These are phyloP conservation scores for Colletotrichum orchidophilum DNA, from an alignment of 2,329 filamentous ascomycete genomes.

Conservation along the genomic window DNA sequence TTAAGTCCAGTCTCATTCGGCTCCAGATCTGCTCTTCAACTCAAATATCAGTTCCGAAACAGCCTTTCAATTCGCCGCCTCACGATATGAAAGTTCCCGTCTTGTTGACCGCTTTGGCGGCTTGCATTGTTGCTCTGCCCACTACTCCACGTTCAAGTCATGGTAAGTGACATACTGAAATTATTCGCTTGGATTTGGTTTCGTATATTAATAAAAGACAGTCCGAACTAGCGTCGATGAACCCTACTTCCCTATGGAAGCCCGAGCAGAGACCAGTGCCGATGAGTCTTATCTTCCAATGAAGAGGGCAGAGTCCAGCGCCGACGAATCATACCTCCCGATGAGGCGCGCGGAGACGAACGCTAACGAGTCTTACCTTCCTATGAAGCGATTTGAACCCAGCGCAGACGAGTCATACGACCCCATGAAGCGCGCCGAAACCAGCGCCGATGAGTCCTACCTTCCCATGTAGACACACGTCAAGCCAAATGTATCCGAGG, in stretches of 20 bases:
- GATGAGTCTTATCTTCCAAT: constrained; percentile 25
- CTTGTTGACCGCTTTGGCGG: constrained; percentile 9
- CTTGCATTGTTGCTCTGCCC: constrained; percentile 16
- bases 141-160: not conserved
- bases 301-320: constrained; percentile 14
- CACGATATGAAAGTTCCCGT: constrained; percentile 15
- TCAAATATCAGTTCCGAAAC: not conserved
- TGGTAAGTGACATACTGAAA: not conserved
- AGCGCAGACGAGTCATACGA: constrained; percentile 11
- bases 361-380: constrained; percentile 21
- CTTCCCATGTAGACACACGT: constrained; percentile 1
- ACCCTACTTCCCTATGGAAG: constrained; percentile 25
- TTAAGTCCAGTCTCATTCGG: too few species aligned
- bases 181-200: not conserved
- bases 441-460: constrained; percentile 20
- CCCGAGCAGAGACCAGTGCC: constrained; percentile 10
- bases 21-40: not conserved
- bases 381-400: constrained; percentile 8
- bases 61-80: not conserved
- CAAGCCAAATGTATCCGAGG: not conserved
- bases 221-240: constrained; percentile 21
- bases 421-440: constrained; percentile 1
- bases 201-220: not conserved
- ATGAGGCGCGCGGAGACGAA: constrained; percentile 14
- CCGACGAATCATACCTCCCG: constrained; percentile 16